Percentiles rank a stretch among this genome's conserved stretches.
Conservation (phyloP, 179 eudicot species). For the Beta macrorhiza region DNA sequence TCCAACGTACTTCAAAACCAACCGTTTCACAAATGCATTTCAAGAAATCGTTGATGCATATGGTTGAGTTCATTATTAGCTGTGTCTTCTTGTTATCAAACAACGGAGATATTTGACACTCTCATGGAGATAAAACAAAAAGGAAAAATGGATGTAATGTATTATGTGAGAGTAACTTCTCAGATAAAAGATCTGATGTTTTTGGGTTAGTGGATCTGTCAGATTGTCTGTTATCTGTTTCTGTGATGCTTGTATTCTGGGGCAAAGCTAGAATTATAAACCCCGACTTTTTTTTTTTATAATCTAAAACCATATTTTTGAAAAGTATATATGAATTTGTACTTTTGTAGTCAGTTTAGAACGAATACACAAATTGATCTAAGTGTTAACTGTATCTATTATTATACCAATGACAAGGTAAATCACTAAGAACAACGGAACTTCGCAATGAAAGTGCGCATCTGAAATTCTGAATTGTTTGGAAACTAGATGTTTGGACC, state of each 20-base stretch:
- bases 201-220: not conserved
- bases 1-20: slow-evolving; percentile 93
- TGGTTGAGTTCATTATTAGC: slow-evolving; percentile 57
- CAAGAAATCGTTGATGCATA: slow-evolving; percentile 99
- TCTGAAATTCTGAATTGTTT: too few species aligned
- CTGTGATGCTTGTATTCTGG: not conserved
- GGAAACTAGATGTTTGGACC: too few species aligned
- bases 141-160: not conserved
- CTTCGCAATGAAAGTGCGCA: too few species aligned
- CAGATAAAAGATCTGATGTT: not conserved
- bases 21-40: slow-evolving; percentile 73
- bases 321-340: not conserved
- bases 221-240: not conserved
- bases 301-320: not conserved
- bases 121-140: not conserved
- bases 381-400: not conserved
- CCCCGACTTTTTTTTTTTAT: not conserved
- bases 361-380: not conserved
- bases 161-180: not conserved
- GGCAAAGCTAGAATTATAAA: not conserved
- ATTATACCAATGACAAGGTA: not conserved
- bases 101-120: not conserved
- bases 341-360: not conserved
- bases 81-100: slow-evolving; percentile 10
- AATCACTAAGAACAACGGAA: too few species aligned